These are phyloP conservation scores for Fusarium sp. DNA, from an alignment of 2,329 filamentous ascomycete genomes.

Conservation along the genomic window DNA sequence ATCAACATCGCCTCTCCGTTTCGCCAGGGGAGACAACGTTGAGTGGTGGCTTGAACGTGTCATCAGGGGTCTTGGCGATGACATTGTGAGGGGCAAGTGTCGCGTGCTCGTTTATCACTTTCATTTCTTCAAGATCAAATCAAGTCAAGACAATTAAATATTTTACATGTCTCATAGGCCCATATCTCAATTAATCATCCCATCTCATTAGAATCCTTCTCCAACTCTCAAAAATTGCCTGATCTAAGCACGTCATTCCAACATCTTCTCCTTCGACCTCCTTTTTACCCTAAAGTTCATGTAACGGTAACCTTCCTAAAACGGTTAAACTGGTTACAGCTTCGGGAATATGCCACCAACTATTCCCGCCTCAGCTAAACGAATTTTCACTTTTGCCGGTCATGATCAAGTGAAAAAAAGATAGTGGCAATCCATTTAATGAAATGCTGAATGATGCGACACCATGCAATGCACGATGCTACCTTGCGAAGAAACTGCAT, in stretches of 20 bases:
- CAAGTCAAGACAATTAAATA: not conserved
- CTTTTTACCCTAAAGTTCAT: constrained; percentile 5
- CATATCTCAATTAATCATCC: not conserved
- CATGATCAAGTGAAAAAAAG: not conserved
- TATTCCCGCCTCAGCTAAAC: not conserved
- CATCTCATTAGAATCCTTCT: not conserved
- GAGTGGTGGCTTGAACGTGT: not conserved
- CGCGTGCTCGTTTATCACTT: not conserved
- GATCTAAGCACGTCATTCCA: not conserved
- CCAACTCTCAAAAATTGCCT: not conserved
- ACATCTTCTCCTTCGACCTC: not conserved
- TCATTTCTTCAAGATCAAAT: no score
- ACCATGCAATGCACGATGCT: not conserved
- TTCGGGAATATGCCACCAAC: constrained; percentile 1
- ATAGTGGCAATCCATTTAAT: not conserved
- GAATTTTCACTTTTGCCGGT: not conserved
- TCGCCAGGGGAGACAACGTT: not conserved
- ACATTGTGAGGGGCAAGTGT: not conserved
- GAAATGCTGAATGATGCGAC: not conserved
- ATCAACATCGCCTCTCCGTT: not conserved
- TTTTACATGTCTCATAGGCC: not conserved
- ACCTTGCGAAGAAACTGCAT: not conserved
- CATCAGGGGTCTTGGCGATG: constrained; percentile 7
- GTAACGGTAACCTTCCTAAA: constrained; percentile 41
- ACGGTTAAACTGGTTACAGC: not conserved